Conservation (phyloP, 331 rosid genomes). For the Quercus lobata region DNA sequence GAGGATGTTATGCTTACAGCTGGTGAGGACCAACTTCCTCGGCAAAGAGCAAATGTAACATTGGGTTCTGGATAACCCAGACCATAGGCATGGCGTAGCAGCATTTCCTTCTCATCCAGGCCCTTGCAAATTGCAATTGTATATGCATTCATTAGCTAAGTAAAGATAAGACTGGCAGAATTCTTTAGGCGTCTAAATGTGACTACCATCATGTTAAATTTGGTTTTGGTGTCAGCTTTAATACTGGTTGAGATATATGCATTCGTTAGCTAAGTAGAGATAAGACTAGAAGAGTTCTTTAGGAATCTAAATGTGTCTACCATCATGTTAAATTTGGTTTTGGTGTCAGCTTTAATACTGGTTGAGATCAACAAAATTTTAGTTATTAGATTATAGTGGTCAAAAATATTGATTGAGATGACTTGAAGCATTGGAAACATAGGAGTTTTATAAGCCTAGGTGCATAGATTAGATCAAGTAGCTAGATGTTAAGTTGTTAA, state of each 20-base stretch:
- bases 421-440: not conserved
- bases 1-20: slow-evolving; percentile 51
- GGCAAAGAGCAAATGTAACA: slow-evolving; percentile 78
- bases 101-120: slow-evolving; percentile 65
- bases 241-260: not conserved
- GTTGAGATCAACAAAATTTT: too few relatives aligned
- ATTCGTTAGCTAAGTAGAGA: not conserved
- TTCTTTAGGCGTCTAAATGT: not conserved
- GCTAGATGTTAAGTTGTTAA: not conserved
- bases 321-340: not conserved
- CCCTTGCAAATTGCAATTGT: slow-evolving; percentile 31
- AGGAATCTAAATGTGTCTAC: not conserved
- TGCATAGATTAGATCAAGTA: not conserved
- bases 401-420: not conserved
- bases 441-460: not conserved
- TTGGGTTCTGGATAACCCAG: slow-evolving; percentile 91
- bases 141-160: not conserved
- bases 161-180: not conserved
- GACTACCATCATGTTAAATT: not conserved
- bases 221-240: not conserved
- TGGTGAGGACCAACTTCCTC: slow-evolving; percentile 96
- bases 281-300: not conserved
- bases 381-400: too few relatives aligned
- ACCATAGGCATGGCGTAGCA: slow-evolving; percentile 65
- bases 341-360: not conserved